Conservation (phyloP, 176 grass and related monocot genomes). For the Avena atlantica region DNA sequence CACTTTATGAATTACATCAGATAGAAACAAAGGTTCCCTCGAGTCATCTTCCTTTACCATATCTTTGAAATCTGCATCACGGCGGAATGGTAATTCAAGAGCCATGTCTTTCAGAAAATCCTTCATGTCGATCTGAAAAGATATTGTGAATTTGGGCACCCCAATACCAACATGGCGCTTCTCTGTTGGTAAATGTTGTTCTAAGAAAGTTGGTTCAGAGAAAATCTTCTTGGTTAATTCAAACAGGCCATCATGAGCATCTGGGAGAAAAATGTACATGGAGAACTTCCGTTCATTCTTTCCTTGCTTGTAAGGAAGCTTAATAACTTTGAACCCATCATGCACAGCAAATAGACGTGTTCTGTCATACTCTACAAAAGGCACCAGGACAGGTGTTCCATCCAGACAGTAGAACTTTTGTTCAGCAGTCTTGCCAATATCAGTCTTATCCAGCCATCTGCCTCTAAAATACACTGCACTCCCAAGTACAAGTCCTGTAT, state of each 20-base stretch:
- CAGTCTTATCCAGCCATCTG: conserved; percentile 45
- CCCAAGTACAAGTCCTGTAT: conserved; percentile 61
- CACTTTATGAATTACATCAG: conserved; percentile 55
- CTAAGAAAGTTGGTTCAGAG: conserved; percentile 45
- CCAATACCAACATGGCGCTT: conserved; percentile 50
- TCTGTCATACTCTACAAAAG: conserved; percentile 59
- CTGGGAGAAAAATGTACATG: conserved; percentile 63
- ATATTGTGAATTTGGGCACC: conserved; percentile 58
- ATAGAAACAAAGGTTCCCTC: conserved; percentile 41
- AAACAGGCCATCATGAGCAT: conserved; percentile 56
- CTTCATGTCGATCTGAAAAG: conserved; percentile 44
- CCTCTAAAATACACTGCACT: conserved; percentile 55
- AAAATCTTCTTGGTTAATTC: conserved; percentile 55
- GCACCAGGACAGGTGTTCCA: conserved; percentile 43
- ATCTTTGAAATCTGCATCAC: conserved; percentile 58
- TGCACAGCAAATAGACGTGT: conserved; percentile 48
- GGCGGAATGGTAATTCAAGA: conserved; percentile 51
- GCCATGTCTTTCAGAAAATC: conserved; percentile 57
- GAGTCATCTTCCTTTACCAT: conserved; percentile 49
- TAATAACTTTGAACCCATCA: conserved; percentile 61
- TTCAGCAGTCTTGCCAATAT: conserved; percentile 29
- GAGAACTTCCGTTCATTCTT: conserved; percentile 54
- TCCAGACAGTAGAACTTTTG: conserved; percentile 55
- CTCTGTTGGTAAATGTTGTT: conserved; percentile 53
- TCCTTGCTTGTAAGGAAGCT: conserved; percentile 57